Evolutionary conservation across 1,284 basidiomycete species (phyloP).

Genomic region (Trichosporon inkin): DNA sequence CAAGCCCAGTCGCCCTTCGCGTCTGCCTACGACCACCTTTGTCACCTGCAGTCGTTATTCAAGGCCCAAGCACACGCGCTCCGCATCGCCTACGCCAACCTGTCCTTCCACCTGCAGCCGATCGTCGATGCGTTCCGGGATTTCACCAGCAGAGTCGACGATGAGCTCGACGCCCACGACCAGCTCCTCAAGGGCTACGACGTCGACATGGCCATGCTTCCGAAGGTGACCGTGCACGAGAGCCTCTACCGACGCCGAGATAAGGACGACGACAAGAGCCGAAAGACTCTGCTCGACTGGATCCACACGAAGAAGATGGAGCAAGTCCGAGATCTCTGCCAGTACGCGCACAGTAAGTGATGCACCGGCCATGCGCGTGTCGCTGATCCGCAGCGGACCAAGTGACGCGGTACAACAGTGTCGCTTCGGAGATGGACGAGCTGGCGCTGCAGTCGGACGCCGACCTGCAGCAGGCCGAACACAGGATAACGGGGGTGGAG

Average conservation of each 20-base stretch:
- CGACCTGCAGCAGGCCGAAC: conserved; percentile 61
- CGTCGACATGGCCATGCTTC: conserved; percentile 42
- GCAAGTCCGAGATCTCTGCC: conserved; percentile 43
- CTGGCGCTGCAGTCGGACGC: conserved; percentile 69
- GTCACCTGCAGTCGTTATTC: conserved; percentile 44
- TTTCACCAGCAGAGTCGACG: conserved; percentile 33
- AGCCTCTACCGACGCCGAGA: conserved; percentile 34
- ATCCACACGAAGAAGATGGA: conserved; percentile 46
- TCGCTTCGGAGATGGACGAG: conserved; percentile 42
- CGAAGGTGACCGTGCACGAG: conserved; percentile 40
- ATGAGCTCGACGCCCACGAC: conserved; percentile 35
- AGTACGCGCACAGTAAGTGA: conserved; percentile 34
- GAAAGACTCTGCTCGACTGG: conserved; percentile 45
- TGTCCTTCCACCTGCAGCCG: conserved; percentile 40
- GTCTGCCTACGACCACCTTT: conserved; percentile 41
- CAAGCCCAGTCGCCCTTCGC: conserved; percentile 40
- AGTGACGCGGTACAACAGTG: conserved; percentile 31
- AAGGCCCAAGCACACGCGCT: conserved; percentile 40
- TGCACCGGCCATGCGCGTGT: neutral
- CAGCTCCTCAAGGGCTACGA: conserved; percentile 31
- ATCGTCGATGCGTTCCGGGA: conserved; percentile 36
- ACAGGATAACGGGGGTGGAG: conserved; percentile 58
- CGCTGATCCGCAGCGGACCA: conserved; percentile 29
- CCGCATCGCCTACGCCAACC: conserved; percentile 43
- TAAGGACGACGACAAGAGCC: conserved; percentile 28